These are phyloP conservation scores for Ophiostoma montium DNA, from an alignment of 2,329 filamentous ascomycete species.

Conservation along the genomic window DNA sequence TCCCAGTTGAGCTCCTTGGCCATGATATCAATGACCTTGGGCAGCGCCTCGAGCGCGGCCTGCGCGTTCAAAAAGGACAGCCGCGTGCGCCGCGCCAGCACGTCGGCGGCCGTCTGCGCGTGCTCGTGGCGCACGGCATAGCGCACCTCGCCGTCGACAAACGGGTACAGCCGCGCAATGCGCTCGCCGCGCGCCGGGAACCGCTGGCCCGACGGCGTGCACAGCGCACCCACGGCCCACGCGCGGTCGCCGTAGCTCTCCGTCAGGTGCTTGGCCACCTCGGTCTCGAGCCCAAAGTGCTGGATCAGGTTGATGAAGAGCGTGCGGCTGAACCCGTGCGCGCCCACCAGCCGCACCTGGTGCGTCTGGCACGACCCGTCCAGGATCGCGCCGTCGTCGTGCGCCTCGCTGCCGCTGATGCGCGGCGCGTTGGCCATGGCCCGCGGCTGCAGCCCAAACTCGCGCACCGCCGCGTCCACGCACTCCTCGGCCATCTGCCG, in stretches of 20 bases:
- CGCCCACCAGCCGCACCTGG: conserved; percentile 56
- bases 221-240: conserved; percentile 78
- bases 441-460: conserved; percentile 44
- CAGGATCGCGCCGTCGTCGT: conserved; percentile 58
- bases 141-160: conserved; percentile 80
- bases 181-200: conserved; percentile 75
- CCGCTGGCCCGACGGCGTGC: conserved; percentile 59
- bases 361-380: conserved; percentile 65
- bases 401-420: conserved; percentile 50
- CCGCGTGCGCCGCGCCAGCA: conserved; percentile 70
- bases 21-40: conserved; percentile 82
- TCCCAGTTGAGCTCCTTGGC: conserved; percentile 70
- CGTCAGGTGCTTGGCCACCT: conserved; percentile 82
- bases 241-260: conserved; percentile 83
- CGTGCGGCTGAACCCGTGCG: conserved; percentile 67
- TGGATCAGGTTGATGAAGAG: conserved; percentile 93
- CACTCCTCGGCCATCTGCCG: conserved; percentile 79
- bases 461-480: conserved; percentile 60
- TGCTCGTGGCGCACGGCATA: conserved; percentile 85
- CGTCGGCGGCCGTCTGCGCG: conserved; percentile 78
- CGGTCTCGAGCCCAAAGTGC: conserved; percentile 82
- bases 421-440: conserved; percentile 37
- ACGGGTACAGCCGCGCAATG: conserved; percentile 70
- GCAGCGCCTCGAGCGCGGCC: conserved; percentile 74
- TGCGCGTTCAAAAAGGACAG: conserved; percentile 86